Conservation (phyloP, 1,284 basidiomycete species). For the Cutaneotrichosporon sp. region DNA sequence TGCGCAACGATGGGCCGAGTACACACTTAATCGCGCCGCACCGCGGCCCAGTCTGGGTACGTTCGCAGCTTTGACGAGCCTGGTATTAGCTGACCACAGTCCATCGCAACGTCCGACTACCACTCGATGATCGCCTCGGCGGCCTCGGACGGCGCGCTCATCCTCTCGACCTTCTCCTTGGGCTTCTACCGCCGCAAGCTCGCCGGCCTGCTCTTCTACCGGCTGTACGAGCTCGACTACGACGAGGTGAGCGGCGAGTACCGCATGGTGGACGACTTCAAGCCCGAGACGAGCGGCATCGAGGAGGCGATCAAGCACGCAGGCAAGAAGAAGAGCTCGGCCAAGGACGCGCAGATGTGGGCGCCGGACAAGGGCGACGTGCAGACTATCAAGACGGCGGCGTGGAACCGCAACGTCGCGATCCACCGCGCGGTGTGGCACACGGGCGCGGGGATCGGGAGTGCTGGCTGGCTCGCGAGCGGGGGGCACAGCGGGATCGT, state of each 20-base stretch:
- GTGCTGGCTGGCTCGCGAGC: constrained; percentile 69
- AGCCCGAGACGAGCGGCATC: constrained; percentile 63
- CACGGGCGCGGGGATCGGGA: constrained; percentile 65
- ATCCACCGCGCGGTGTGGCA: constrained; percentile 81
- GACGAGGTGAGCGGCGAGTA: constrained; percentile 69
- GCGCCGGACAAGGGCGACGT: constrained; percentile 15
- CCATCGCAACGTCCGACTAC: constrained; percentile 72
- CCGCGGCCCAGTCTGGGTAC: constrained; percentile 74
- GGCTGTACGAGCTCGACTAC: constrained; percentile 83
- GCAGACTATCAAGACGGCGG: constrained; percentile 54
- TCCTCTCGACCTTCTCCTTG: constrained; percentile 24
- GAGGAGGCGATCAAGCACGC: constrained; percentile 20
- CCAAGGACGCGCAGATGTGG: constrained; percentile 18
- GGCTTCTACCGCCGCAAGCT: constrained; percentile 34
- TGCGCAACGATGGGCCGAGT: constrained; percentile 25
- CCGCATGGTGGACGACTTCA: constrained; percentile 78
- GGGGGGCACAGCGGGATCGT: constrained; percentile 81
- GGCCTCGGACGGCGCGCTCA: constrained; percentile 75
- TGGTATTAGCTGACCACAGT: constrained; percentile 56
- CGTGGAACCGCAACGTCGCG: constrained; percentile 74
- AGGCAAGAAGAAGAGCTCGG: constrained; percentile 23
- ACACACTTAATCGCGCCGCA: constrained; percentile 30
- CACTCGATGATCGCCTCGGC: constrained; percentile 81
- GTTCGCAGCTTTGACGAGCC: constrained; percentile 28
- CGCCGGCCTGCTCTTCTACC: constrained; percentile 74